A percentile compares a stretch with the other conserved stretches of the same genome.
These are phyloP conservation scores for Apophysomyces elegans DNA, from an alignment of 371 early-diverging fungal species.

Conservation along the genomic window DNA sequence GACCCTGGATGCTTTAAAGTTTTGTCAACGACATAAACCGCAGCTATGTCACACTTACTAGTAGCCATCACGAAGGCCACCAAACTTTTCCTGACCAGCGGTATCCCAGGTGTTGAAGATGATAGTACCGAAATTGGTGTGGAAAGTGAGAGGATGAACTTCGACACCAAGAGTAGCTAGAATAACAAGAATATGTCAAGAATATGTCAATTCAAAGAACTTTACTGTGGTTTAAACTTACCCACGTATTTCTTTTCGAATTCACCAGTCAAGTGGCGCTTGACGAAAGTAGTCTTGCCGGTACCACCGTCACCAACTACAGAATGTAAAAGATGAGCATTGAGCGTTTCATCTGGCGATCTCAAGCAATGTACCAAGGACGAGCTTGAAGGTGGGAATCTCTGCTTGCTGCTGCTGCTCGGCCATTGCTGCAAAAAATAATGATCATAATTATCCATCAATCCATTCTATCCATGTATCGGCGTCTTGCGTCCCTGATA, in stretches of 20 bases:
- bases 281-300: slow-evolving; percentile 99
- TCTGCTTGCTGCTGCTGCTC: slow-evolving; percentile 29
- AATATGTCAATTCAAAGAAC: not conserved
- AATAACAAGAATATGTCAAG: slow-evolving; percentile 11
- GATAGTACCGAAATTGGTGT: slow-evolving; percentile 96
- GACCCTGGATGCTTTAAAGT: slow-evolving; percentile 89
- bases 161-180: slow-evolving; percentile 99
- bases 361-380: slow-evolving; percentile 61
- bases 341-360: slow-evolving; percentile 1
- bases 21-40: slow-evolving; percentile 3
- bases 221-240: slow-evolving; percentile 50
- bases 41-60: slow-evolving; percentile 72
- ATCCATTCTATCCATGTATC: not conserved
- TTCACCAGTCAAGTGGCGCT: slow-evolving; percentile 99
- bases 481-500: not conserved
- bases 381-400: slow-evolving; percentile 83
- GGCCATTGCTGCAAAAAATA: slow-evolving; percentile 32
- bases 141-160: slow-evolving; percentile 97
- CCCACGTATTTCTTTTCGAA: slow-evolving; percentile 99
- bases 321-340: not conserved
- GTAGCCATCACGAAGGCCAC: slow-evolving; percentile 99
- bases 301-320: slow-evolving; percentile 99
- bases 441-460: not conserved
- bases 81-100: slow-evolving; percentile 99
- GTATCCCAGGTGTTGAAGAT: slow-evolving; percentile 99